Evolutionary conservation across 2,329 filamentous ascomycete genomes (phyloP), one percentile per base, ranked within the genome.

Genomic region (Malbranchea zuffiana): DNA sequence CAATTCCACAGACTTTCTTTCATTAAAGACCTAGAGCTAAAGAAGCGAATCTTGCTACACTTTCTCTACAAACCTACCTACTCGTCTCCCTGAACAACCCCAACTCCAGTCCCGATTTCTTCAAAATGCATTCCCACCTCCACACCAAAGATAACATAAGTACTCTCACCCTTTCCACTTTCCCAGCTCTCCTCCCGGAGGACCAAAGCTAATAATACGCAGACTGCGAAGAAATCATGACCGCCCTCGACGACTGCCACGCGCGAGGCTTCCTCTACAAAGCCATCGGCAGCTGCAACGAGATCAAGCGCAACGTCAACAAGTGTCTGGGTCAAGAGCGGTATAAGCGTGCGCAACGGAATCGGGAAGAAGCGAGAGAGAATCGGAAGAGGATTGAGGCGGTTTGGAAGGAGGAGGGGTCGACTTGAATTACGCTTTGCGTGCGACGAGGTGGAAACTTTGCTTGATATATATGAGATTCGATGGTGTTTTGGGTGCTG

Each of bases 151-250:
- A 94, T 57, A 93, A 93, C 51, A 70, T 75, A 50, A 87, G 88
- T 94, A 33, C 32, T 25, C 41, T 35, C 35, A 13, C 18, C 34
- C 27, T 33, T 29, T 29, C 34, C n/a, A 13, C 26, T 13, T 21
- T 33, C 15, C 28, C 24, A 23, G n/a, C 18, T 16, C 4, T 31
- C 33, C 21, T 31, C 33, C 21, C 23, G 15, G 33, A 28, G 10
- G 23, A 11, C 26, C 15, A 19, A 39, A 24, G 11, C 4, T 12
- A 11, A 13, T 12, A 12, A 34, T 13, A 1, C 6, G 11, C 53
- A 98, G 90, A 81, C 54, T 98, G 90, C 72, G 84, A 88, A 61
- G 86, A 93, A 50, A 76, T 98, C 59, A 94, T 96, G 77, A 79
- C 71, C 34, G 82, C 83, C 32, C 83, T 98, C 49, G 90, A 96